Evolutionary conservation across 2,329 filamentous ascomycete species (phyloP), one percentile per base, ranked within the genome.

Genomic region (Metarhizium brunneum): DNA sequence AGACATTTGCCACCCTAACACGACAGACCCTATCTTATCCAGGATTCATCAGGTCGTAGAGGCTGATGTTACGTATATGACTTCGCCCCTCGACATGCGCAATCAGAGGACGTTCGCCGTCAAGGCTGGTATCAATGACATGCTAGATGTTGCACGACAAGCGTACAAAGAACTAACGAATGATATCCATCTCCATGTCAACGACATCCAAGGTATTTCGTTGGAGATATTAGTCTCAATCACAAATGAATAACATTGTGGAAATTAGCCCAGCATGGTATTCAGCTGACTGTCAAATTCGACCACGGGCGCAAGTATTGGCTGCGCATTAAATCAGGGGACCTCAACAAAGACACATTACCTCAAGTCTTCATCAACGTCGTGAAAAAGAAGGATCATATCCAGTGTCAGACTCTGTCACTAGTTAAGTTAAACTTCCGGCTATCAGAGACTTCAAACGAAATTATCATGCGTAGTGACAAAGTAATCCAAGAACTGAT

Each of bases 81-180:
- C 80, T 50, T 83, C 86, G 25, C 87, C 94, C 0, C 77, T 97
- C 4, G 92, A 96, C 59, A 76, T 96, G 56, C 82, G 92, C 14
- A 95, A 96, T 58, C 92, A 97, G 66, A 80, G 92, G 59, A 89
- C 87, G 0, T 96, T 95, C 72, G 92, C 92, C 25, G 86, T 97
- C 36, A 94, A 87, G 73, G 83, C 90, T 49, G 89, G 90, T 0
- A 84, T 94, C 47, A 91, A 90, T 62, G 89, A 89, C 2, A 80
- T 96, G 56, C 81, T 97, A 4, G 92, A 96, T 70, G 88, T 96
- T 42, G 89, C 90, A 38, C 82, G 92, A 5, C 87, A 91, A 64
- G 90, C 90, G 0, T 96, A 94, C 71, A 95, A 94, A 63, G 92
- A 97, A 67, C 84, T 87, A 2, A 94, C 86, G 5, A 82, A 87